Evolutionary conservation across 805 yeast genomes (phyloP), one percentile per base, ranked within the genome.

Genomic region (Metschnikowia cubensis): DNA sequence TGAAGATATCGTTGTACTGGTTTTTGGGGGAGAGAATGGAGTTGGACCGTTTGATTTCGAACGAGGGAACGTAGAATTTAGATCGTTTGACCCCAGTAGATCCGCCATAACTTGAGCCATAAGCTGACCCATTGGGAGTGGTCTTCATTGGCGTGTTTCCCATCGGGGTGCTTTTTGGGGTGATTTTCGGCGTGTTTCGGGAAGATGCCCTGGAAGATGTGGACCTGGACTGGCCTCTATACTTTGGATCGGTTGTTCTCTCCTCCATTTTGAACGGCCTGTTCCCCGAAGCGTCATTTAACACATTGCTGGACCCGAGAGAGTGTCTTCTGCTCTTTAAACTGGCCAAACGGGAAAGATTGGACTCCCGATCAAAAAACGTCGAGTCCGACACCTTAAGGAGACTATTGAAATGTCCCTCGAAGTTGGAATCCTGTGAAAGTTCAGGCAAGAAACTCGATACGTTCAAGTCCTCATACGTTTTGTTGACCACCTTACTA

Each of bases 371-470:
- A 25, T 43, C 46, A 13, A 43, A 43, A 15, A 43, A 43, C 13
- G 46, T 43, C 33, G 39, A 35, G 46, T 43, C 46, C 13, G 46
- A 43, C 14, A 43, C 46, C 15, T 46, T 50, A 35, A 63, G 60
- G 59, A 74, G 66, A 17, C 64, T 64, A 29, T 63, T 63, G 58
- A 78, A 76, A 41, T 75, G 76, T 42, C 64, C 63, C 43, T 69
- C 80, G 59, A 78, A 73, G 14, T 77, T 81, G 2, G 82, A 76
- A 40, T 76, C 77, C 34, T 68, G 69, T 1, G 80, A 71, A 25
- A 76, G 45, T 52, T 79, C 79, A 3, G 82, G 82, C 45, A 79
- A 65, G 37, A 71, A 66, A 49, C 69, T 66, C 20, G 73, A 71
- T 1, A 69, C 69, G 31, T 76, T 61, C 29, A 75, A 56, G 40